phyloP scores from a whole-genome alignment of 768 basidiomycete genomes.

The Tephrocybe sp. region DNA sequence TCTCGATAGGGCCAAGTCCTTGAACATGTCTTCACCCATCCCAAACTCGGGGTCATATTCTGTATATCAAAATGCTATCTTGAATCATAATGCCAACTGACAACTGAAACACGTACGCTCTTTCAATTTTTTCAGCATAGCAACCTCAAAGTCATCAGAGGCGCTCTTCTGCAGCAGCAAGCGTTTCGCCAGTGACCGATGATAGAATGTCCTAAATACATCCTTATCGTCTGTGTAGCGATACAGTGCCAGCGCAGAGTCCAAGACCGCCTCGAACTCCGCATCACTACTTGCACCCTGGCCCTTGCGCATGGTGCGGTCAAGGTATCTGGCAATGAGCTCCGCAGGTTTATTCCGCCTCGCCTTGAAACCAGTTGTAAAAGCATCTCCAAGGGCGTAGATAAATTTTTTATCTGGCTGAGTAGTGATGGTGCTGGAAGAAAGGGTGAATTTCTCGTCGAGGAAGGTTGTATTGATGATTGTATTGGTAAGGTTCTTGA shows the following conservation, averaged over 20 bases:
- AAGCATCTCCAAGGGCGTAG: constrained; percentile 73
- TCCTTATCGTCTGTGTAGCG: constrained; percentile 91
- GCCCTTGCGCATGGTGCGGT: constrained; percentile 84
- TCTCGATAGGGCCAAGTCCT: constrained; percentile 75
- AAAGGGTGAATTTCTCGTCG: constrained; percentile 31
- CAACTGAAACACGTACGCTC: constrained; percentile 45
- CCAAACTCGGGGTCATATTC: constrained; percentile 96
- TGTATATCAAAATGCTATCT: constrained; percentile 28
- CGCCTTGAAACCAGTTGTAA: constrained; percentile 70
- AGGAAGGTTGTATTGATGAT: constrained; percentile 54
- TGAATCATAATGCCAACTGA: background rate
- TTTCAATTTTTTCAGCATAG: constrained; percentile 83
- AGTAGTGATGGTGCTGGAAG: constrained; percentile 32
- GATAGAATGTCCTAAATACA: constrained; percentile 92
- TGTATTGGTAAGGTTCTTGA: constrained; percentile 59
- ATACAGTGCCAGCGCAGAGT: constrained; percentile 72
- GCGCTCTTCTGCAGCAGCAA: constrained; percentile 83
- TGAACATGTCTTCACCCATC: constrained; percentile 95
- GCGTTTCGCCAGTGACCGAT: constrained; percentile 84
- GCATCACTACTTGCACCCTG: constrained; percentile 67
- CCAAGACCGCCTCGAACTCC: constrained; percentile 62
- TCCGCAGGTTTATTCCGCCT: constrained; percentile 86
- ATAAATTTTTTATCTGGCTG: constrained; percentile 54
- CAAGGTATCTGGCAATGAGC: constrained; percentile 90
- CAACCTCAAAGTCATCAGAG: constrained; percentile 83